These are phyloP conservation scores for Melampsora americana DNA, from an alignment of 1,284 basidiomycete species.

Conservation along the genomic window DNA sequence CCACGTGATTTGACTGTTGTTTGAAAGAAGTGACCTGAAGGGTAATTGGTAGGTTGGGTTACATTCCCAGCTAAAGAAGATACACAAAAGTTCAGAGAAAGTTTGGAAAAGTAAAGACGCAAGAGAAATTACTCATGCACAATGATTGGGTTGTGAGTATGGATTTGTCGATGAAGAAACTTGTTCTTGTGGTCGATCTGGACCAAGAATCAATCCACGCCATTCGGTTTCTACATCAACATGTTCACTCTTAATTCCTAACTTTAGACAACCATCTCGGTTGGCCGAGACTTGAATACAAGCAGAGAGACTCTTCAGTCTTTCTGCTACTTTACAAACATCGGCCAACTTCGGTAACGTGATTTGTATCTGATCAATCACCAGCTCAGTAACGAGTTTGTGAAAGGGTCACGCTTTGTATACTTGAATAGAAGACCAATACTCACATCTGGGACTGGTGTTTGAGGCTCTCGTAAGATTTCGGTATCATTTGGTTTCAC, in stretches of 20 bases:
- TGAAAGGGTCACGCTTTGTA: slow-evolving; percentile 4
- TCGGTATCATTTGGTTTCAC: slow-evolving; percentile 69
- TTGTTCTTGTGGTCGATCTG: not conserved
- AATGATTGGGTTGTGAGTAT: not conserved
- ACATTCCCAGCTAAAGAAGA: not conserved
- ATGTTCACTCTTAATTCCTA: slow-evolving; percentile 50
- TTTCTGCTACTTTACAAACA: slow-evolving; percentile 72
- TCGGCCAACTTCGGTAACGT: slow-evolving; percentile 73
- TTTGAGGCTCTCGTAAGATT: slow-evolving; percentile 73
- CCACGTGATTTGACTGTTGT: slow-evolving; percentile 29
- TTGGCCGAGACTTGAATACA: slow-evolving; percentile 70
- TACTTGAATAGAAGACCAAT: not conserved
- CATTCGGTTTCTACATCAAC: slow-evolving; percentile 38
- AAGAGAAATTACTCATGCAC: not conserved
- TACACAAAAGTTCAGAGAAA: not conserved
- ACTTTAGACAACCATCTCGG: slow-evolving; percentile 56
- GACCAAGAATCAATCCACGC: slow-evolving; percentile 18
- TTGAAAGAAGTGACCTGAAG: slow-evolving; percentile 18
- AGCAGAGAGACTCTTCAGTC: slow-evolving; percentile 70
- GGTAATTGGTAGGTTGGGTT: not conserved
- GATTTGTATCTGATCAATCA: slow-evolving; percentile 66
- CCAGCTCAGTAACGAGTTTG: slow-evolving; percentile 6
- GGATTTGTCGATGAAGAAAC: not conserved
- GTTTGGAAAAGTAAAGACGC: not conserved
- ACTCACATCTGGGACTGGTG: slow-evolving; percentile 77